These are phyloP conservation scores for Trichoderma koningii DNA, from an alignment of 2,329 filamentous ascomycete species.

Conservation along the genomic window DNA sequence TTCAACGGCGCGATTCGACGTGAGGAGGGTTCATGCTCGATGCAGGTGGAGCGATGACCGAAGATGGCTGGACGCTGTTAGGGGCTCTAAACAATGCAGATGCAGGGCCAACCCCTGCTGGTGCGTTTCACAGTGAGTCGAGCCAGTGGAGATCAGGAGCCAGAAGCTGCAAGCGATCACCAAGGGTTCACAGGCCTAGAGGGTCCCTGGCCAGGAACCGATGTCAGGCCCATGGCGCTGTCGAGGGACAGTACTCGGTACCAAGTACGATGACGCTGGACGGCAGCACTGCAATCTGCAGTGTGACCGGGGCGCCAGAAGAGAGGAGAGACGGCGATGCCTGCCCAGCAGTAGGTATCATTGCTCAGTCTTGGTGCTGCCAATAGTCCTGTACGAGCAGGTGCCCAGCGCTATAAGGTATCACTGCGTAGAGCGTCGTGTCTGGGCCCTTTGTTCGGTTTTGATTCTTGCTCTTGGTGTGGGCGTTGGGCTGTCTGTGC, in stretches of 20 bases:
- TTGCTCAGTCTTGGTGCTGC: too few species aligned
- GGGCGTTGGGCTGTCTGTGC: constrained; percentile 4
- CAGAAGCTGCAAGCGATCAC: constrained; percentile 18
- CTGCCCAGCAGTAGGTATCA: not conserved
- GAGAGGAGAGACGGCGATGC: constrained; percentile 3
- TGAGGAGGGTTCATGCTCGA: constrained; percentile 1
- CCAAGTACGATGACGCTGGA: constrained; percentile 18
- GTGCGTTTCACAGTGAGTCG: constrained; percentile 27
- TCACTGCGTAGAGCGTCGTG: not conserved
- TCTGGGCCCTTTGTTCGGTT: not conserved
- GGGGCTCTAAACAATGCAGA: constrained; percentile 25
- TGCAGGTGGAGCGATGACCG: constrained; percentile 17
- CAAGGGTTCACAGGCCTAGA: not conserved
- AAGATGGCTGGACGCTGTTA: constrained; percentile 22
- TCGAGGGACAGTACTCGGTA: not conserved
- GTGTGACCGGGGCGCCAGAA: not conserved
- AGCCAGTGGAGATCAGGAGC: constrained; percentile 22
- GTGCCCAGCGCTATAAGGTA: not conserved
- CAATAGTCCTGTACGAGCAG: not conserved
- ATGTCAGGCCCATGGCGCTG: constrained; percentile 10
- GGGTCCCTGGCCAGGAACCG: constrained; percentile 15
- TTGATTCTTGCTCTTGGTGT: not conserved
- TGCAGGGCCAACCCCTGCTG: constrained; percentile 22
- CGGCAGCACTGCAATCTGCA: constrained; percentile 23
- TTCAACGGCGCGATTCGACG: constrained; percentile 1